Evolutionary conservation across 768 basidiomycete genomes (phyloP).

Genomic region (Pleurotus giganteus): DNA sequence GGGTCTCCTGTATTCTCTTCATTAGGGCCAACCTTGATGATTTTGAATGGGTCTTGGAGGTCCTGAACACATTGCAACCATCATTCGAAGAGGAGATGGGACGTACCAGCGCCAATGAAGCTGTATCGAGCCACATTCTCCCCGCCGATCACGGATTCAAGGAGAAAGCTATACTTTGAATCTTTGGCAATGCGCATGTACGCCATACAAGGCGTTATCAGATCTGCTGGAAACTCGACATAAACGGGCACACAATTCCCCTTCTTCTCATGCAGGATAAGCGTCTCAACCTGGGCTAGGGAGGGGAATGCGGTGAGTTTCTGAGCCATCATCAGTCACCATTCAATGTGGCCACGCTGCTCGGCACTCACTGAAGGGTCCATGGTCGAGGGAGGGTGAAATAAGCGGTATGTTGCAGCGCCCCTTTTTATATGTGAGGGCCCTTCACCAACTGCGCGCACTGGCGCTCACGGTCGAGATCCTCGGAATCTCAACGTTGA

Average conservation of each 20-base stretch:
- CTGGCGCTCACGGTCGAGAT: too few relatives aligned
- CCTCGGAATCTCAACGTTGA: too few relatives aligned
- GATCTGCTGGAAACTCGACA: slow-evolving; percentile 90
- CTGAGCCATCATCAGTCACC: slow-evolving; percentile 29
- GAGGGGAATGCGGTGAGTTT: slow-evolving; percentile 70
- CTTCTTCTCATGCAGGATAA: slow-evolving; percentile 75
- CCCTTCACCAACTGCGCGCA: slow-evolving; percentile 1
- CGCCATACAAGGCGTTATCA: slow-evolving; percentile 95
- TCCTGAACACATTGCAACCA: neutral
- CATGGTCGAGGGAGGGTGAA: slow-evolving; percentile 26
- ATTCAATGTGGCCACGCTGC: neutral
- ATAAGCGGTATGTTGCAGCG: neutral
- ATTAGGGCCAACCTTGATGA: slow-evolving; percentile 83
- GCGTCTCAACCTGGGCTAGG: slow-evolving; percentile 69
- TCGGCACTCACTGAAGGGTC: slow-evolving; percentile 45
- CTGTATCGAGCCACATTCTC: slow-evolving; percentile 93
- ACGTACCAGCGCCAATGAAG: slow-evolving; percentile 90
- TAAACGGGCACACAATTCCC: slow-evolving; percentile 95
- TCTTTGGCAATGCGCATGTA: slow-evolving; percentile 92
- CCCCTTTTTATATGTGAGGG: neutral
- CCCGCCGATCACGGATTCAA: slow-evolving; percentile 90
- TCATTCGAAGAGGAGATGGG: neutral
- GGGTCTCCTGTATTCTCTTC: slow-evolving; percentile 89
- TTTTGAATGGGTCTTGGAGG: slow-evolving; percentile 82
- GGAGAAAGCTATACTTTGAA: slow-evolving; percentile 90